Conservation (phyloP, 2,329 filamentous ascomycete genomes). For the Orbilia oligospora region DNA sequence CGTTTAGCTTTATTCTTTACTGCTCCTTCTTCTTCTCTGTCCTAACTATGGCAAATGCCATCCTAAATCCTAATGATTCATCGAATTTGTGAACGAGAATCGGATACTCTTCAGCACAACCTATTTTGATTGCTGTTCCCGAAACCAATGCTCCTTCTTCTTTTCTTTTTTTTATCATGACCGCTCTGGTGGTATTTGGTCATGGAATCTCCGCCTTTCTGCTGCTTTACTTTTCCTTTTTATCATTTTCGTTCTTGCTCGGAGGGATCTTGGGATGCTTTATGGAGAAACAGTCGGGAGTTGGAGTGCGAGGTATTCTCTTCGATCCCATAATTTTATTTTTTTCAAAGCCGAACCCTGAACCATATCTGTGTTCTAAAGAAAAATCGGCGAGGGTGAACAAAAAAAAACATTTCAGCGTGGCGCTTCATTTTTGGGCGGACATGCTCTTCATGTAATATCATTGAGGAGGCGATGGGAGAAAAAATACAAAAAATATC, state of each 20-base stretch:
- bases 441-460: conserved; percentile 7
- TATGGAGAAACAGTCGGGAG: conserved; percentile 5
- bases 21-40: neutral
- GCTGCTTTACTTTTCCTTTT: neutral
- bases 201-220: conserved; percentile 15
- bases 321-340: neutral
- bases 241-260: conserved; percentile 10
- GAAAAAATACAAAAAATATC: conserved; percentile 4
- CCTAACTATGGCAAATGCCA: neutral
- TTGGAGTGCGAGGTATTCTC: conserved; percentile 21
- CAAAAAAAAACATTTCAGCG: neutral
- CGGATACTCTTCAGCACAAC: conserved; percentile 12
- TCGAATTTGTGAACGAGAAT: conserved; percentile 29
- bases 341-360: neutral
- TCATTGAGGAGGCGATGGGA: neutral
- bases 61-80: conserved; percentile 12
- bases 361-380: neutral
- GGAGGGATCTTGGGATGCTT: conserved; percentile 12
- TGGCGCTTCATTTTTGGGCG: conserved; percentile 15
- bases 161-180: neutral
- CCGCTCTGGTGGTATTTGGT: conserved; percentile 5
- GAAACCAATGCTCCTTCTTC: neutral
- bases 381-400: conserved; percentile 1
- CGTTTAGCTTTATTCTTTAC: conserved; percentile 5
- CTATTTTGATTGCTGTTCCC: neutral